phyloP scores from a whole-genome alignment of 768 basidiomycete genomes.

The Mycena albidolilacea region DNA sequence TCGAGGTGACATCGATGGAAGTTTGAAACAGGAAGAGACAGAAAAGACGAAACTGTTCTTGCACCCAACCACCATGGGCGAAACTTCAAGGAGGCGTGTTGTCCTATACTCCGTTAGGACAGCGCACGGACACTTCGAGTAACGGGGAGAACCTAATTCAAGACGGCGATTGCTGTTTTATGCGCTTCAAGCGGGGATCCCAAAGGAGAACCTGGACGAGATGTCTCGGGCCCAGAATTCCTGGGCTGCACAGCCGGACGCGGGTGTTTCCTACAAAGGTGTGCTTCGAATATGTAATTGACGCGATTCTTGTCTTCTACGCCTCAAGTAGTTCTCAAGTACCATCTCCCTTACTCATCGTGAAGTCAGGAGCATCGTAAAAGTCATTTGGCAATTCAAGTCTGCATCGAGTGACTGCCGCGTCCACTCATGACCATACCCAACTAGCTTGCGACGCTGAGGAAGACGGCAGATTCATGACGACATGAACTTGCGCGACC shows the following conservation, averaged over 20 bases:
- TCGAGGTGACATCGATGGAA: too few species aligned
- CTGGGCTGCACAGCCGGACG: too few species aligned
- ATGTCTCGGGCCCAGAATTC: not conserved
- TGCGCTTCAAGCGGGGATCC: too few species aligned
- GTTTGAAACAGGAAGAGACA: too few species aligned
- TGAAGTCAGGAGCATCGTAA: constrained; percentile 70
- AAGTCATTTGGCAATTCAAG: not conserved
- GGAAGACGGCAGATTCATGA: not conserved
- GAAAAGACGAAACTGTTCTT: too few species aligned
- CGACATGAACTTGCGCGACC: not conserved
- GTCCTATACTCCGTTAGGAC: too few species aligned
- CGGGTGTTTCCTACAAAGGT: not conserved
- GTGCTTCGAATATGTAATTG: not conserved
- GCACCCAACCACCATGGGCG: too few species aligned
- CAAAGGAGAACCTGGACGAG: too few species aligned
- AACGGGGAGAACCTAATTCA: too few species aligned
- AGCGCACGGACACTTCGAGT: too few species aligned
- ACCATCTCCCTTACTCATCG: constrained; percentile 24
- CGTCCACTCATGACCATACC: not conserved
- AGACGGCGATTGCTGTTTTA: too few species aligned
- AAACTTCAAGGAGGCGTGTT: too few species aligned
- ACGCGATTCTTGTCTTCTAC: not conserved
- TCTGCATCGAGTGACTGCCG: not conserved
- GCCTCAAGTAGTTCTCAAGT: not conserved
- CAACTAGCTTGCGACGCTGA: not conserved